Base-by-base conservation (phyloP, 1,284 basidiomycete species). In the Agroathelia rolfsii region DNA sequence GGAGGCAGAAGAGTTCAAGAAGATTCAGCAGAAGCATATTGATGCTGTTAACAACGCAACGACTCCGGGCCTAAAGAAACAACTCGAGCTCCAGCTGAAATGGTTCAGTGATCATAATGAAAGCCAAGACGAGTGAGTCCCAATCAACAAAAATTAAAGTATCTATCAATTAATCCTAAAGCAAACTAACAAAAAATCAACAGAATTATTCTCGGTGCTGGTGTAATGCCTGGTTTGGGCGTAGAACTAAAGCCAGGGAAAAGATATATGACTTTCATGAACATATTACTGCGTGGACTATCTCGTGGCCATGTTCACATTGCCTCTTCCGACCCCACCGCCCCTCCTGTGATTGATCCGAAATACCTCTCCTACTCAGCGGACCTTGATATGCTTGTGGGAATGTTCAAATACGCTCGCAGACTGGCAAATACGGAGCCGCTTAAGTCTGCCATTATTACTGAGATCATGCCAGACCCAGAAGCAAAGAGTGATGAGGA, bases 271-370 rank as follows among this genome's bases (percentile, higher is more conserved):
- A 42, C 44, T 6, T 28, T 47, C 16, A 32, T 43, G 12, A 29
- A 25, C 10, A 28, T 31, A 8, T 27, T 42, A 10, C 30, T 39
- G 20, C 48, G 49, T 31, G 41, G 41, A 1, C 32, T 49, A 28
- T 35, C 42, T 12, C 33, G 44, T 7, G 47, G 46, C 13, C 43
- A 46, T 0, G 43, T 47, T 5, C 59, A 62, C 37, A 54, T 63
- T 24, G 47, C 50, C 4, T 58, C 58, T 2, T 23, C 44, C 4
- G 51, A 66, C 42, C 62, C 64, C 0, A 40, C 48, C 6, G 52
- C 48, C 3, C 51, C 61, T 34, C 64, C 67, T 1, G 40, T 51
- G 19, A 53, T 70, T 15, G 57, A 70, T 33, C 59, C 61, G 23
- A 50, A 53, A 15, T 58, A 59, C 39, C 59, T 67, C 38, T 51